Conservation (phyloP, 768 basidiomycete genomes). For the Pleurotus giganteus region DNA sequence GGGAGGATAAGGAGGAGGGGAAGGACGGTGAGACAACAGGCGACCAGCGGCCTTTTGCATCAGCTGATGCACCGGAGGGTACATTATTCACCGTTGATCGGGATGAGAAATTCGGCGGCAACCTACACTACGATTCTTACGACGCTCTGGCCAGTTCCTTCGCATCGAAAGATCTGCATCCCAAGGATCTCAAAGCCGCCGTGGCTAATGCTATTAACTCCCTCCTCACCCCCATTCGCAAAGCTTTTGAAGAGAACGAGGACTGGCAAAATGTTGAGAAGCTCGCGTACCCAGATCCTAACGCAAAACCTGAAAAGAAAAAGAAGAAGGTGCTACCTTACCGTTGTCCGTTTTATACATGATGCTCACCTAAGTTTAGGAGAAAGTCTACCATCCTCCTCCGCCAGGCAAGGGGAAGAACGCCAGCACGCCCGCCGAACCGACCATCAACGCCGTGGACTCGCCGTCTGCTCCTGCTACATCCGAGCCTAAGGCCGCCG, state of each 20-base stretch:
- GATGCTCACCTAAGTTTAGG: conserved; percentile 35
- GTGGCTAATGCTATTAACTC: conserved; percentile 73
- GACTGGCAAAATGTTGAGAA: conserved; percentile 80
- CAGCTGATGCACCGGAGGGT: conserved; percentile 71
- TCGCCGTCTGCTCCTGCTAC: not conserved
- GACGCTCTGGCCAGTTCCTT: conserved; percentile 73
- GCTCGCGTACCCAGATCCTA: conserved; percentile 82
- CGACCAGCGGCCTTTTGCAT: conserved; percentile 61
- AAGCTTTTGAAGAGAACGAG: conserved; percentile 69
- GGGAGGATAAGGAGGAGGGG: conserved; percentile 39
- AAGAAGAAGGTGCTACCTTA: conserved; percentile 45
- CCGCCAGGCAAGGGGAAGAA: conserved; percentile 79
- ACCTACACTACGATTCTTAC: conserved; percentile 69
- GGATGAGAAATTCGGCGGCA: conserved; percentile 80
- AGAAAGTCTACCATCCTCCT: conserved; percentile 81
- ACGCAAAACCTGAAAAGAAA: conserved; percentile 58
- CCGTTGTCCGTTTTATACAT: not conserved
- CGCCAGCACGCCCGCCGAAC: conserved; percentile 25
- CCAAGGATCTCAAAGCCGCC: conserved; percentile 82
- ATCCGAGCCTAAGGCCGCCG: no score
- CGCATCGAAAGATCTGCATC: conserved; percentile 74
- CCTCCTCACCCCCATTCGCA: conserved; percentile 78
- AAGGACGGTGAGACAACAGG: conserved; percentile 24
- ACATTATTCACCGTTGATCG: conserved; percentile 79
- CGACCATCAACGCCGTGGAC: conserved; percentile 14